A percentile compares a stretch with the other conserved stretches of the same genome.
Conservation (phyloP, 139 green algal species). For the Coelastrella sp. region DNA sequence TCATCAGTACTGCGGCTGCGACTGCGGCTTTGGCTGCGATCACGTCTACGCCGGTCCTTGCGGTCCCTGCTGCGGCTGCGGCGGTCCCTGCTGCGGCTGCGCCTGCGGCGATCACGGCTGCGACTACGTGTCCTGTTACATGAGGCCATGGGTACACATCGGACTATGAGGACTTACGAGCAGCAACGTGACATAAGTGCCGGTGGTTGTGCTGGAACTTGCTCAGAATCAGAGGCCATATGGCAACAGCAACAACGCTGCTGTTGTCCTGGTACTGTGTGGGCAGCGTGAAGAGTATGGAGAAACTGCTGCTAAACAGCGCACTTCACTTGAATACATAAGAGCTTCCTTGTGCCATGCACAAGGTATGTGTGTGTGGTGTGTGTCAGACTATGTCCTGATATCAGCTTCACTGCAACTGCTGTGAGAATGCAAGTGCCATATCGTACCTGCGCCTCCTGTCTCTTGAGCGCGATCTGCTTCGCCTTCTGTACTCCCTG, state of each 20-base stretch:
- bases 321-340: too few species aligned
- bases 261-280: too few species aligned
- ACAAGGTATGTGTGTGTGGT: too few species aligned
- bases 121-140: constrained; percentile 9
- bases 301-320: too few species aligned
- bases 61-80: constrained; percentile 15
- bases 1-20: constrained; percentile 1
- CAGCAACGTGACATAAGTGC: neutral
- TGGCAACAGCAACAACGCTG: too few species aligned
- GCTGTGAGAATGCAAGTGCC: neutral
- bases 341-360: too few species aligned
- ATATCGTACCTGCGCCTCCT: neutral
- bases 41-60: constrained; percentile 1
- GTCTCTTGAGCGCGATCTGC: constrained; percentile 8
- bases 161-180: neutral
- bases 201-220: too few species aligned
- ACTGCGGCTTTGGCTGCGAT: neutral
- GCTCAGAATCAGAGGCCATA: too few species aligned
- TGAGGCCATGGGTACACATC: neutral
- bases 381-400: too few species aligned
- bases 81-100: constrained; percentile 13
- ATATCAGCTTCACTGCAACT: neutral
- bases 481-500: neutral
- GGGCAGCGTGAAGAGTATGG: too few species aligned
- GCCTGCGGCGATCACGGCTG: constrained; percentile 5